phyloP scores from a whole-genome alignment of 1,284 basidiomycete genomes.

The Marasmius tenuissimus region DNA sequence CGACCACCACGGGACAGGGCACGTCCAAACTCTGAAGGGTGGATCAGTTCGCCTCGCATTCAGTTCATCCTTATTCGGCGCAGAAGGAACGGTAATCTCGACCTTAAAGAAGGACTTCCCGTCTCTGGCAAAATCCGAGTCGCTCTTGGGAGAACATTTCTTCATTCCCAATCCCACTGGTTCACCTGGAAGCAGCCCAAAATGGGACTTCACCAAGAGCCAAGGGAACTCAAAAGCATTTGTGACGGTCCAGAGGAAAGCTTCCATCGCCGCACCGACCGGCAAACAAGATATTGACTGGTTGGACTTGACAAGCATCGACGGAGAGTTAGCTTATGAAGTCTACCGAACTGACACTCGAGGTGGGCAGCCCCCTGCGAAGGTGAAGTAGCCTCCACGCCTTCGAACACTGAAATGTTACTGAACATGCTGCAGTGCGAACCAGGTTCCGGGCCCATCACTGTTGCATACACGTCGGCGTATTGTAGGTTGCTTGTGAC shows the following conservation, averaged over 20 bases:
- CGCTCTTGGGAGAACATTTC: constrained; percentile 54
- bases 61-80: neutral
- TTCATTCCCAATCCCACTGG: constrained; percentile 47
- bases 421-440: neutral
- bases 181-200: constrained; percentile 45
- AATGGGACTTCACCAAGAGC: constrained; percentile 53
- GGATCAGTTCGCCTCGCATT: neutral
- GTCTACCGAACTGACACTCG: constrained; percentile 59
- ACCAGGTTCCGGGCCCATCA: neutral
- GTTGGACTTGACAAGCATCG: constrained; percentile 46
- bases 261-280: constrained; percentile 42
- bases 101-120: constrained; percentile 33
- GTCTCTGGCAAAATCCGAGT: constrained; percentile 18
- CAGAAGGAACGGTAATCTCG: constrained; percentile 25
- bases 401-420: neutral
- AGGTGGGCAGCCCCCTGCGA: constrained; percentile 58
- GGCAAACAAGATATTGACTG: constrained; percentile 52
- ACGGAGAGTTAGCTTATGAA: constrained; percentile 48
- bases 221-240: constrained; percentile 45
- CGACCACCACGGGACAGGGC: constrained; percentile 2
- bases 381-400: constrained; percentile 23
- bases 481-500: neutral
- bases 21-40: neutral
- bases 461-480: neutral
- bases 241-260: constrained; percentile 43